phyloP scores from a whole-genome alignment of 768 basidiomycete genomes.

The Pleurotus sapidus region DNA sequence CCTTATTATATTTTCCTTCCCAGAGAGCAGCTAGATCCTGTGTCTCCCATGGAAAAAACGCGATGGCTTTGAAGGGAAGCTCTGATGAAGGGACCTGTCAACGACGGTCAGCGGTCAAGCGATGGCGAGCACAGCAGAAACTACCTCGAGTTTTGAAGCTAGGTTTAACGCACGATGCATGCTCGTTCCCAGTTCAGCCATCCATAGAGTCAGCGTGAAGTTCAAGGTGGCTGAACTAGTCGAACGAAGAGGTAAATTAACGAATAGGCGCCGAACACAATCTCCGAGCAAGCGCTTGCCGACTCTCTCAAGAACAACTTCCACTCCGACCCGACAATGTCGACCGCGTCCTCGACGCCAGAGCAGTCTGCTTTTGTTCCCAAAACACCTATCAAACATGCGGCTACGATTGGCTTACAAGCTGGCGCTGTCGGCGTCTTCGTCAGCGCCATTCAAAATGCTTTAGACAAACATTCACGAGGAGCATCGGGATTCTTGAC shows the following conservation, averaged over 20 bases:
- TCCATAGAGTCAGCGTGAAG: too few species aligned
- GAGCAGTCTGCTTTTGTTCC: slow-evolving; percentile 35
- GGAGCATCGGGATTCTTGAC: slow-evolving; percentile 88
- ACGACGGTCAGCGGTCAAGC: too few species aligned
- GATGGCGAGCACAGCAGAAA: too few species aligned
- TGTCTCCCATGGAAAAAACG: slow-evolving; percentile 46
- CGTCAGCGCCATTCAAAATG: slow-evolving; percentile 74
- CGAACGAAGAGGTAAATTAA: too few species aligned
- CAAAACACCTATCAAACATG: slow-evolving; percentile 54
- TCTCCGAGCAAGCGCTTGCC: neutral
- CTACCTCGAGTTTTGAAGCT: too few species aligned
- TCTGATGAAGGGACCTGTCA: too few species aligned
- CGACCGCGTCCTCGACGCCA: slow-evolving; percentile 21
- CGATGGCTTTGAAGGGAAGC: slow-evolving; percentile 32
- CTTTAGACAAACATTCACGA: slow-evolving; percentile 67
- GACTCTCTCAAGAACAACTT: neutral
- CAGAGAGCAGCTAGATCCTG: slow-evolving; percentile 37
- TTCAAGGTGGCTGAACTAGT: neutral
- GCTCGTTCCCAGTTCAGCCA: too few species aligned
- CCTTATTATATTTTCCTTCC: slow-evolving; percentile 25
- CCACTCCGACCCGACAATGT: slow-evolving; percentile 25
- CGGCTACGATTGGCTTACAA: slow-evolving; percentile 59
- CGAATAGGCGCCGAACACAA: neutral
- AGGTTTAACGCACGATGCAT: too few species aligned
- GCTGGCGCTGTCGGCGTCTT: slow-evolving; percentile 64